Evolutionary conservation across 2,329 filamentous ascomycete species (phyloP), one percentile per base, ranked within the genome.

Genomic region (Phyllosticta citribraziliensis): DNA sequence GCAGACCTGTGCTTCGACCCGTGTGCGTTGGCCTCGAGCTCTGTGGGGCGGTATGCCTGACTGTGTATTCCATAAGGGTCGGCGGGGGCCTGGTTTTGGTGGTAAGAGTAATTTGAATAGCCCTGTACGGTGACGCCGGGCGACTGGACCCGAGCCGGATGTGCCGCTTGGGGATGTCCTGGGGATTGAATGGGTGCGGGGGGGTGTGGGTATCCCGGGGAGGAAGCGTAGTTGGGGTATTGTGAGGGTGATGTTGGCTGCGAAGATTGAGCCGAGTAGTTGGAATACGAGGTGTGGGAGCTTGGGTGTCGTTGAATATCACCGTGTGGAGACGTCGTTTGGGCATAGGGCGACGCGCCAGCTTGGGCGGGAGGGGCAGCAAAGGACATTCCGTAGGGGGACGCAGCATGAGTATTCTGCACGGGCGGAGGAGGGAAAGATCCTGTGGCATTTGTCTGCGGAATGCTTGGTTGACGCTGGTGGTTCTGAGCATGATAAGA

Each of bases 1-100:
- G 51, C 66, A 62, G 67, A 68, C 63, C 75, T 72, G 5, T 30
- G 11, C 51, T 79, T 47, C 3, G 40, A 78, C 40, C 52, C 52
- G 10, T 78, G 75, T n/a, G 64, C 61, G 33, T 65, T 65, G 47
- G 75, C 73, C 71, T 89, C 87, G 5, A 75, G 74, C 70, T 88
- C 85, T 5, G 84, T 87, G 1, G 88, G 88, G 60, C 84, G 75
- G 69, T 91, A 91, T 19, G 84, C 74, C 71, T 90, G 87, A 68
- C 84, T 81, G 67, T 91, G 88, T 52, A 90, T 74, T 8, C 74
- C 71, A 63, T 87, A 88, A 3, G 69, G 69, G 6, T 75, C 72
- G 4, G 10, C 11, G 25, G 54, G 61, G 9, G 30, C n/a, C 52
- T 59, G 61, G 8, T 53, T 52, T 53, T 62, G 61, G 1, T 50